Conservation (phyloP, 768 basidiomycete genomes). For the Roridomyces roridus region DNA sequence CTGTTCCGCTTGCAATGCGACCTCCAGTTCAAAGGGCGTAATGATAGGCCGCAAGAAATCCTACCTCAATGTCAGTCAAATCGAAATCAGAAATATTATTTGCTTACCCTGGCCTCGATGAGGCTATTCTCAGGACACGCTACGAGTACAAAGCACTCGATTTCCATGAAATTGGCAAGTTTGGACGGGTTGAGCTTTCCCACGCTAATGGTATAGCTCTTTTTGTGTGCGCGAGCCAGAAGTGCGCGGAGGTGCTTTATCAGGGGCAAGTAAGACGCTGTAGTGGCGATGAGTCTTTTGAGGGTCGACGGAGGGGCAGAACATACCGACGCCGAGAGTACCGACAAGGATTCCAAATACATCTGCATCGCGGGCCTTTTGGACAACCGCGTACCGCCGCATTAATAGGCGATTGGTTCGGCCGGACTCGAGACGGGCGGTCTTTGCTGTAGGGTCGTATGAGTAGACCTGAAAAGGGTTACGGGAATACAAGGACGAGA, state of each 20-base stretch:
- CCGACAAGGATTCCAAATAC: constrained; percentile 96
- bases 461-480: constrained; percentile 64
- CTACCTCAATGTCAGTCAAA: constrained; percentile 40
- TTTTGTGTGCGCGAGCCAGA: constrained; percentile 74
- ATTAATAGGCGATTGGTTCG: constrained; percentile 85
- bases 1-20: constrained; percentile 75
- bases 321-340: constrained; percentile 86
- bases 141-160: constrained; percentile 94
- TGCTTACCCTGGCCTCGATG: constrained; percentile 67
- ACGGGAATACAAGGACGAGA: not conserved
- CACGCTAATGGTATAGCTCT: constrained; percentile 93
- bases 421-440: constrained; percentile 61
- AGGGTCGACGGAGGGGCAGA: not conserved
- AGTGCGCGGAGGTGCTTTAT: constrained; percentile 80
- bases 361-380: constrained; percentile 89
- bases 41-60: constrained; percentile 92
- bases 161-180: constrained; percentile 93
- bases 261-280: constrained; percentile 86
- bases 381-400: constrained; percentile 86
- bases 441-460: constrained; percentile 66
- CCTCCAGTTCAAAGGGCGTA: constrained; percentile 89
- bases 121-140: constrained; percentile 95
- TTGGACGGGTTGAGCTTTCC: constrained; percentile 96
- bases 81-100: not conserved
- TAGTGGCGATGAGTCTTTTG: not conserved